Evolutionary conservation across 495 filamentous ascomycete genomes (phyloP), one percentile per base, ranked within the genome.

Genomic region (Penicillium pancosmium): DNA sequence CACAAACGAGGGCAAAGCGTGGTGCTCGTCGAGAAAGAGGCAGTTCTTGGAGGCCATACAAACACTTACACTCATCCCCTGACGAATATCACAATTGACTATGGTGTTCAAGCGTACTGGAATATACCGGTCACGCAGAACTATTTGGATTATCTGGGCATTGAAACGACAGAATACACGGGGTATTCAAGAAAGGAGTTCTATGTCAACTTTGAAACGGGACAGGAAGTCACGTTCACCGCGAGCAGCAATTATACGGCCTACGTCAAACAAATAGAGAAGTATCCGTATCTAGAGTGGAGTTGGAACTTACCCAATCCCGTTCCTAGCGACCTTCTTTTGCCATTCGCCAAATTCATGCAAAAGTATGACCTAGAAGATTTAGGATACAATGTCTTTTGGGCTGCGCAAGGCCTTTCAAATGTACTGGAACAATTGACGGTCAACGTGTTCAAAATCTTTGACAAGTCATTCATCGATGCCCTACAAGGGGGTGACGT

Each of bases 261-360:
- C 38, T 74, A 75, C 49, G 69, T 60, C 1, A 52, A 58, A 3
- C 63, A 77, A 25, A 60, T 78, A 5, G 57, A 55, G 18, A 76
- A 78, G 47, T 83, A 82, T 60, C 72, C 80, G 0, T 74, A 70
- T 27, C 61, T 83, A 11, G 65, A 72, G 40, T 54, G 65, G 10
- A 75, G 76, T 4, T 70, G 68, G 38, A 62, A 76, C 50, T 66
- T 84, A 1, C 80, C 79, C 2, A 44, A 78, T 34, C 75, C 79
- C 1, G 69, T 84, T 0, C 78, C 81, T 0, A 70, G 65, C 21
- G 82, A 84, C 23, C 67, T 85, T 5, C 64, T 80, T 1, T 59
- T 83, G 15, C 68, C 80, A n/a, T 82, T 80, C 50, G 65, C 68
- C 1, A 68, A 81, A 3, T 84, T 79, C 57, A 50, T 81, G 13